Conservation (phyloP, 176 grass and related monocot species). For the Poa annua region DNA sequence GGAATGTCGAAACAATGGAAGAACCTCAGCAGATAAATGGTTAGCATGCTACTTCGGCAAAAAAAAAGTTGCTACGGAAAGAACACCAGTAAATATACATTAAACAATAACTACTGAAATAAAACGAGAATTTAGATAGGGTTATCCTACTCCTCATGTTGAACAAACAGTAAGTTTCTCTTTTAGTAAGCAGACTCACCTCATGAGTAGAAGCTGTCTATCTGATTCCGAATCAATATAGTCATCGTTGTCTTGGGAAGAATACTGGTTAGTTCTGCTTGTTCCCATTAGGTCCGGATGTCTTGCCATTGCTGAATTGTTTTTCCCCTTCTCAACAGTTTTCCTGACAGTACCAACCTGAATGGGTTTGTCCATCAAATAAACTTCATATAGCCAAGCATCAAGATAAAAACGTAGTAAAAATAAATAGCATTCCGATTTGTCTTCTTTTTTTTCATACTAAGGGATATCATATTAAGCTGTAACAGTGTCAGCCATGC, state of each 20-base stretch:
- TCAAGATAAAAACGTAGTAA: not conserved
- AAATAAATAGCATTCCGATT: not conserved
- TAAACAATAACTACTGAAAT: not conserved
- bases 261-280: slow-evolving; percentile 60
- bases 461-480: not conserved
- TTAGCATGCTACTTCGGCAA: not conserved
- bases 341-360: slow-evolving; percentile 69
- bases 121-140: not conserved
- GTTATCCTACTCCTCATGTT: not conserved
- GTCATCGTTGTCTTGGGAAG: slow-evolving; percentile 70
- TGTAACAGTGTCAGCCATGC: not conserved
- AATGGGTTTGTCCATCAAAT: slow-evolving; percentile 16
- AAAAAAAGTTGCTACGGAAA: not conserved
- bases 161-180: not conserved
- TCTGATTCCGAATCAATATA: slow-evolving; percentile 96
- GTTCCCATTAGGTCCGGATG: slow-evolving; percentile 61
- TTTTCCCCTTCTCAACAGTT: slow-evolving; percentile 79
- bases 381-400: not conserved
- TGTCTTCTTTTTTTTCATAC: slow-evolving; percentile 2
- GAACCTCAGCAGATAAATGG: not conserved
- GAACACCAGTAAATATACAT: not conserved
- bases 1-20: not conserved
- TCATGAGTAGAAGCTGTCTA: slow-evolving; percentile 85
- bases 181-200: slow-evolving; percentile 46
- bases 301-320: slow-evolving; percentile 47